phyloP scores from a whole-genome alignment of 176 grass and related monocot species.

The Oryza punctata region DNA sequence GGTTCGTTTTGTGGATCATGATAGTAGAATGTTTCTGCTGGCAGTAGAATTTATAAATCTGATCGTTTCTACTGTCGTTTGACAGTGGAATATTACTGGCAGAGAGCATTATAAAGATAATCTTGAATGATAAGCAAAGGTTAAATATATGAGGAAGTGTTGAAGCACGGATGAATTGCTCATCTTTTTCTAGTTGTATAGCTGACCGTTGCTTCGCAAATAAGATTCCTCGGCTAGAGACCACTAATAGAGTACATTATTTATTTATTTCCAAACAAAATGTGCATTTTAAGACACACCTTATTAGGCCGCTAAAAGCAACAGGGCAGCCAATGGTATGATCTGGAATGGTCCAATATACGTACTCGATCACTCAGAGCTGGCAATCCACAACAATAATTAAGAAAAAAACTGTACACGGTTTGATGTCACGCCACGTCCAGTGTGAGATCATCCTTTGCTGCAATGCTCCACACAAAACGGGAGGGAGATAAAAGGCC shows the following conservation, averaged over 20 bases:
- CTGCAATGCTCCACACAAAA: background rate
- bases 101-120: too few relatives aligned
- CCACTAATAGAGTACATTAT: background rate
- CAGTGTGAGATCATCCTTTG: background rate
- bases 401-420: background rate
- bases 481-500: background rate
- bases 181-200: background rate
- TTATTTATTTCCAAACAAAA: background rate
- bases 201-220: background rate
- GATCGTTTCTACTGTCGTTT: too few relatives aligned
- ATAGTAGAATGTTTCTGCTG: too few relatives aligned
- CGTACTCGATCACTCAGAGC: background rate
- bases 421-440: constrained; percentile 19
- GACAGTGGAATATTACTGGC: too few relatives aligned
- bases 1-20: too few relatives aligned
- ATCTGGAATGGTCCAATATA: background rate
- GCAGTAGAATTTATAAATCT: too few relatives aligned
- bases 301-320: background rate
- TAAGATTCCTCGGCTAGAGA: background rate
- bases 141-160: too few relatives aligned
- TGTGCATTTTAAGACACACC: background rate
- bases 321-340: background rate
- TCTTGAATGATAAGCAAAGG: too few relatives aligned
- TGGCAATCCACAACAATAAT: background rate
- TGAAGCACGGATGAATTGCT: background rate